phyloP scores from a whole-genome alignment of 2,329 filamentous ascomycete species.

The Neurospora crassa region DNA sequence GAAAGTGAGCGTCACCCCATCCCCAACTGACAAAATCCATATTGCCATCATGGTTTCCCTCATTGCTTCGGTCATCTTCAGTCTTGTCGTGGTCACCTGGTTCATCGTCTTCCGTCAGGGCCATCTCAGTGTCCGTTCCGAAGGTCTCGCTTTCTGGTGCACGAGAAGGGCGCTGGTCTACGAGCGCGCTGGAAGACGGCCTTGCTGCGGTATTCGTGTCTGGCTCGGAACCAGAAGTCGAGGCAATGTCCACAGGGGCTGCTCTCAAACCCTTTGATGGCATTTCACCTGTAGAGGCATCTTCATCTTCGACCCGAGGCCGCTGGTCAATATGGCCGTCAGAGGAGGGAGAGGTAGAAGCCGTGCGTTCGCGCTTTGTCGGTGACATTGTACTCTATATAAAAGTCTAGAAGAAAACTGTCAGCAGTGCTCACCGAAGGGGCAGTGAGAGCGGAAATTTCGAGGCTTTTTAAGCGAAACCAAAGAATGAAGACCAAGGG shows the following conservation, averaged over 20 bases:
- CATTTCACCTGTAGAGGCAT: background rate
- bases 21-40: background rate
- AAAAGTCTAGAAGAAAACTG: background rate
- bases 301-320: background rate
- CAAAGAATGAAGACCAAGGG: no score
- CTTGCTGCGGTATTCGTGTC: background rate
- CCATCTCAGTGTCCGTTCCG: no score
- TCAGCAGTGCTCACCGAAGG: no score
- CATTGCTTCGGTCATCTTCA: background rate
- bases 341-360: background rate
- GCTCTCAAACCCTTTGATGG: background rate
- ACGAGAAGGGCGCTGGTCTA: background rate
- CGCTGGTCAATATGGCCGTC: background rate
- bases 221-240: background rate
- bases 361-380: background rate
- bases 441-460: no score
- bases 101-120: background rate
- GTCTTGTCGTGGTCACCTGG: background rate
- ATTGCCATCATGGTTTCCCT: background rate
- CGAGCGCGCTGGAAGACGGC: background rate
- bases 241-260: background rate
- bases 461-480: no score
- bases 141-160: background rate
- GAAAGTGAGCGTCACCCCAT: background rate
- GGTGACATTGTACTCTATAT: background rate